Evolutionary conservation across 148 eudicot species (phyloP).

Genomic region (Heliosperma pusillum): DNA sequence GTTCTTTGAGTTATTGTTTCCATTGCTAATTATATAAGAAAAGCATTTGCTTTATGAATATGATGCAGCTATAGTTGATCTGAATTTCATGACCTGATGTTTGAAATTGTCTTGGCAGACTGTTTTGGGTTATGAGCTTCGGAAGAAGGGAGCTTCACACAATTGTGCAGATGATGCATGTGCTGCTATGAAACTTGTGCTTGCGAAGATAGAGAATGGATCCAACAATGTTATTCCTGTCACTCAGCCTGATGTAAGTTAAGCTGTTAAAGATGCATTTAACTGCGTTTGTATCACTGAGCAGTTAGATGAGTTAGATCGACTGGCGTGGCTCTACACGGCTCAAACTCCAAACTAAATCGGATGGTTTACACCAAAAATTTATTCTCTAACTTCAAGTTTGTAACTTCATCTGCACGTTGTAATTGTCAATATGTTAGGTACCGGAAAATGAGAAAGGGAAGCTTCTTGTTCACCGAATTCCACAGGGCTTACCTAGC

Average conservation of each 20-base stretch:
- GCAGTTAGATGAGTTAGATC: not conserved
- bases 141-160: conserved; percentile 67
- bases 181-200: conserved; percentile 93
- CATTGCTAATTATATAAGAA: not conserved
- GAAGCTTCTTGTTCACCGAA: not conserved
- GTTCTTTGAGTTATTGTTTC: not conserved
- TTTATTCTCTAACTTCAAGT: not conserved
- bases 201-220: conserved; percentile 64
- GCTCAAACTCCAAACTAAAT: no score
- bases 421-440: not conserved
- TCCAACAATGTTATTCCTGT: conserved; percentile 41
- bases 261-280: conserved; percentile 1
- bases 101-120: conserved; percentile 40
- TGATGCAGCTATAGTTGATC: not conserved
- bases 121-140: conserved; percentile 75
- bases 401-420: conserved; percentile 6
- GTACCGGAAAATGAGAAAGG: not conserved
- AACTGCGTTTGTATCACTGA: not conserved
- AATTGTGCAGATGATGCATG: conserved; percentile 90
- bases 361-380: not conserved
- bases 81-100: not conserved
- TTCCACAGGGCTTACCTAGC: not conserved
- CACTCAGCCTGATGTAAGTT: conserved; percentile 41
- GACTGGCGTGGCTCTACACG: not conserved
- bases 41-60: not conserved